Evolutionary conservation across 83 land plant species (phyloP).

Genomic region (Picea abies): DNA sequence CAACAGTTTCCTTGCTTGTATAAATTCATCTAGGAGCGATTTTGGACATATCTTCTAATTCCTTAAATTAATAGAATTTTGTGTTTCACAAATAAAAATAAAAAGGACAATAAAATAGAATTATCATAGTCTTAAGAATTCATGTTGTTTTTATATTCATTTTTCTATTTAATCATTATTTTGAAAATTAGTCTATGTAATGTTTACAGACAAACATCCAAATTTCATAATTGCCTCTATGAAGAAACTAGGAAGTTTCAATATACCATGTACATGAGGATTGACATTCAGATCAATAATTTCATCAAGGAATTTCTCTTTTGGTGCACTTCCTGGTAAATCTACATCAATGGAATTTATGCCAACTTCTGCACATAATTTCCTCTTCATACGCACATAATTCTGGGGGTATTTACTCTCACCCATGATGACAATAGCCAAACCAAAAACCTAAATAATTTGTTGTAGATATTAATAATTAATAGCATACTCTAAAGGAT

Average conservation of each 20-base stretch:
- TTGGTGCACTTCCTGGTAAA: slow-evolving; percentile 69
- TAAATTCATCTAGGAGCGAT: not conserved
- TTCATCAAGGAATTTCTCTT: slow-evolving; percentile 52
- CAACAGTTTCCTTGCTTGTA: not conserved
- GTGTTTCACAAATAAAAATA: not conserved
- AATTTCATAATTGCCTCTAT: not conserved
- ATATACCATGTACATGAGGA: slow-evolving; percentile 79
- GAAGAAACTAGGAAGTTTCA: not conserved
- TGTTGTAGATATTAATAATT: too few species aligned
- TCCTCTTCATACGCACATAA: slow-evolving; percentile 86
- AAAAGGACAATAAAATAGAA: not conserved
- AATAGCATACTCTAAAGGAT: too few species aligned
- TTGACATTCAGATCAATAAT: slow-evolving; percentile 72
- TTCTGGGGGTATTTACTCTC: slow-evolving; percentile 79
- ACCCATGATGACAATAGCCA: slow-evolving; percentile 95
- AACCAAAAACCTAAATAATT: slow-evolving; percentile 65
- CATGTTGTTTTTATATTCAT: not conserved
- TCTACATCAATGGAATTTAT: slow-evolving; percentile 72
- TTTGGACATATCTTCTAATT: not conserved
- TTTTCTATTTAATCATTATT: not conserved
- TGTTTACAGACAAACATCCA: not conserved
- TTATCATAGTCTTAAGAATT: not conserved
- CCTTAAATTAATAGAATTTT: slow-evolving; percentile 2
- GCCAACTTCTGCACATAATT: slow-evolving; percentile 92
- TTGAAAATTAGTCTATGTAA: not conserved